Evolutionary conservation across 1,284 basidiomycete genomes (phyloP), one percentile per base, ranked within the genome.

Genomic region (Heliocybe sulcata): DNA sequence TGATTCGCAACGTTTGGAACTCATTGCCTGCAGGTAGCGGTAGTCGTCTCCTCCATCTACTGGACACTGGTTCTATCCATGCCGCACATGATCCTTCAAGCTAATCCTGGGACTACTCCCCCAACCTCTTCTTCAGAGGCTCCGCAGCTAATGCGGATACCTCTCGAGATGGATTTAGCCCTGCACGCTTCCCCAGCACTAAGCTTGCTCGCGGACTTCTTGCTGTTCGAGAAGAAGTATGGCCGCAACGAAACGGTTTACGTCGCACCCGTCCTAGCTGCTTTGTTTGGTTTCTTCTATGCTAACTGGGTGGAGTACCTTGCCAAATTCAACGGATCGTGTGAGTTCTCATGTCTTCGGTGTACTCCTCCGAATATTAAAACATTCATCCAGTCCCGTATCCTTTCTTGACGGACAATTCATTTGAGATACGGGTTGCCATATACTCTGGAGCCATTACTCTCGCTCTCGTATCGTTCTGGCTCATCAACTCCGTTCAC

Each of bases 41-140:
- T 87, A 42, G 80, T 88, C 57, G 79, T 93, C 51, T 80, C 87
- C 2, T 69, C 72, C 27, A 83, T 92, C 55, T 92, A 92, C 69
- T 90, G 87, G 87, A 67, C 77, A 1, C 72, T 90, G 16, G 57
- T 87, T 19, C 53, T 79, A 12, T 62, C 77, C 50, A 67, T 75
- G 50, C 85, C 87, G 0, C 56, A 69, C 12, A 70, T 87, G 23
- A 83, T 90, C 54, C 56, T 86, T 0, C 68, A 54, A 12, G 59
- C 63, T 62, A 57, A 59, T 55, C 62, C 60, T 56, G 26, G 56
- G 22, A 59, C 61, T 6, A 56, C 63, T 6, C 69, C 71, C 25
- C 69, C 77, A 0, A 69, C 77, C 0, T 72, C 72, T 2, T 69
- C 75, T 1, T 57, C 66, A 9, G 60, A 61, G 2, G 64, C 69